A percentile compares a stretch with the other conserved stretches of the same genome.
Conservation (phyloP, 2,329 filamentous ascomycete genomes). For the Verticillium zaregamsianum region DNA sequence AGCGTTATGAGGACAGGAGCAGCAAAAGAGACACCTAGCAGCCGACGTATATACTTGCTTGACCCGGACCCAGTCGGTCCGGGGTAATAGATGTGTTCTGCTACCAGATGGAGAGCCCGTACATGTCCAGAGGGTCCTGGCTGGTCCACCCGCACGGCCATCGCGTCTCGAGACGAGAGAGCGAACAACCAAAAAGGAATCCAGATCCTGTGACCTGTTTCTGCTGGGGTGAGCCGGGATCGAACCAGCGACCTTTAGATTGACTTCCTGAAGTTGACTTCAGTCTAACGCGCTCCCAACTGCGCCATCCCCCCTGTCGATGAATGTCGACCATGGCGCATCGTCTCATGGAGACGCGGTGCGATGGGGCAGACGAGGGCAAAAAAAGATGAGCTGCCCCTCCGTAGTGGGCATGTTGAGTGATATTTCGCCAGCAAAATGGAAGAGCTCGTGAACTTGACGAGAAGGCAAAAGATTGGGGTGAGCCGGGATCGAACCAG, state of each 20-base stretch:
- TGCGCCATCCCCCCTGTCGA: background rate
- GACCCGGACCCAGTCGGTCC: background rate
- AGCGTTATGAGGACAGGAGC: constrained; percentile 1
- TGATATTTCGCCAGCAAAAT: background rate
- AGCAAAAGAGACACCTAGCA: background rate
- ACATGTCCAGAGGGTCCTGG: background rate
- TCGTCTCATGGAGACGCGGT: background rate
- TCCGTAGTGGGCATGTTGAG: background rate
- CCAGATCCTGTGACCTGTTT: background rate
- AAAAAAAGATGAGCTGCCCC: background rate
- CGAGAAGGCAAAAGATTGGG: background rate
- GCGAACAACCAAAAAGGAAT: background rate
- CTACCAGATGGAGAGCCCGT: background rate
- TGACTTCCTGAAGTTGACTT: background rate
- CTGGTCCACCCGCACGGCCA: background rate
- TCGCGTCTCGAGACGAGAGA: background rate
- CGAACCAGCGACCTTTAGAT: background rate
- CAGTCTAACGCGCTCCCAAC: background rate
- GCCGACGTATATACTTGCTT: background rate
- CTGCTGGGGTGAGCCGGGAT: background rate
- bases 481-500: background rate
- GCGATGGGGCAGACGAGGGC: background rate
- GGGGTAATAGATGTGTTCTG: background rate
- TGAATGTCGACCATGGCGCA: background rate
- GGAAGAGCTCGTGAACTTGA: background rate